Evolutionary conservation across 331 rosid species (phyloP).

Genomic region (Prunus yedoensis): DNA sequence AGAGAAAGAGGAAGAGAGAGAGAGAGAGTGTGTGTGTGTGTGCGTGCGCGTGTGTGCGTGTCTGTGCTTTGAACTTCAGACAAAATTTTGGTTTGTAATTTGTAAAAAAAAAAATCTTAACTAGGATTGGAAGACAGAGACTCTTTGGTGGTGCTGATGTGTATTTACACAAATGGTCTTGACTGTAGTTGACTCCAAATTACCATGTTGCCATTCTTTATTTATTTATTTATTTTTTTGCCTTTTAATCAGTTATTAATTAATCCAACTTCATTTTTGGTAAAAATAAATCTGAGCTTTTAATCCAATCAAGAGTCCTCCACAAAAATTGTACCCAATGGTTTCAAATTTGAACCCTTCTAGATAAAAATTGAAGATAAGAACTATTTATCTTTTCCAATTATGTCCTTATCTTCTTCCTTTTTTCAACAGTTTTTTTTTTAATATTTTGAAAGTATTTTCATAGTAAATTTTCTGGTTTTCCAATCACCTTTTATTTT

Average conservation of each 20-base stretch:
- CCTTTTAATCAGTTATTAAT: neutral
- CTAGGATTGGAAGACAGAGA: constrained; percentile 33
- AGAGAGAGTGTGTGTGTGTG: constrained; percentile 6
- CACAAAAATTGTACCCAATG: too few relatives aligned
- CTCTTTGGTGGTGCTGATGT: neutral
- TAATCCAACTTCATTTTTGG: neutral
- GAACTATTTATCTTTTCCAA: too few relatives aligned
- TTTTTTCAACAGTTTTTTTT: too few relatives aligned
- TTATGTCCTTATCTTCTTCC: too few relatives aligned
- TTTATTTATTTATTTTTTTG: too few relatives aligned
- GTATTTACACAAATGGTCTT: constrained; percentile 25
- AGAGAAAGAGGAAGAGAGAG: constrained; percentile 31
- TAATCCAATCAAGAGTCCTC: neutral
- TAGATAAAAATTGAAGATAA: too few relatives aligned
- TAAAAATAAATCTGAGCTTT: neutral
- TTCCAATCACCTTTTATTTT: too few relatives aligned
- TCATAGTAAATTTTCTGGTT: too few relatives aligned
- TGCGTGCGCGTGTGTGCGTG: neutral
- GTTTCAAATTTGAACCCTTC: too few relatives aligned
- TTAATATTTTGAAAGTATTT: too few relatives aligned
- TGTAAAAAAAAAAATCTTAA: constrained; percentile 6
- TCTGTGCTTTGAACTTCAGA: constrained; percentile 27
- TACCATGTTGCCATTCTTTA: constrained; percentile 17
- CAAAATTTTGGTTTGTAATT: constrained; percentile 26
- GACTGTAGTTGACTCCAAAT: constrained; percentile 19